Conservation (phyloP, 176 grass and related monocot species). For the Saccharum spontaneum region DNA sequence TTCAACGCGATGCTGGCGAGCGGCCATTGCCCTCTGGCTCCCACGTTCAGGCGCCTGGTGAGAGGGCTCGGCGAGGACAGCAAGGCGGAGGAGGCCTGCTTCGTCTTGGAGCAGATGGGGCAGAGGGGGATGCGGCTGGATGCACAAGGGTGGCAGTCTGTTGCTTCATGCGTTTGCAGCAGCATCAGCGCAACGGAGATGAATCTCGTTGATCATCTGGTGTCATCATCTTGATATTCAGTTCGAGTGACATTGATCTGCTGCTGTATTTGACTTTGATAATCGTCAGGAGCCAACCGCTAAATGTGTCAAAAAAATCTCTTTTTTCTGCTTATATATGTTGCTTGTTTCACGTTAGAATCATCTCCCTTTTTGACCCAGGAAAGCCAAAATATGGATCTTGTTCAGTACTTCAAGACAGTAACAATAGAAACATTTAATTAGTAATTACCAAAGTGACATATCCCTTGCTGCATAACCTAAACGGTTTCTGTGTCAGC, state of each 20-base stretch:
- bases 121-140: slow-evolving; percentile 23
- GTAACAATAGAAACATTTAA: no score
- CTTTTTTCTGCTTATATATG: neutral
- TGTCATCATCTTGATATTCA: slow-evolving; percentile 11
- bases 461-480: neutral
- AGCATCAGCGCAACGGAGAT: neutral
- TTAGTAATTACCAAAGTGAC: neutral
- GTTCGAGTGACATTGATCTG: neutral
- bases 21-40: slow-evolving; percentile 43
- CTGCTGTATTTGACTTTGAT: neutral
- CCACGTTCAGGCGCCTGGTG: slow-evolving; percentile 21
- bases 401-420: neutral
- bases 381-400: neutral
- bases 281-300: neutral
- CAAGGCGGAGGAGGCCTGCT: slow-evolving; percentile 49
- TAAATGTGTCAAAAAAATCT: neutral
- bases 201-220: slow-evolving; percentile 13
- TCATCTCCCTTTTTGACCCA: neutral
- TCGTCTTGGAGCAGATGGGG: slow-evolving; percentile 62
- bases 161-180: slow-evolving; percentile 24
- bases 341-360: neutral
- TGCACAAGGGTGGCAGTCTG: slow-evolving; percentile 21
- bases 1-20: slow-evolving; percentile 60
- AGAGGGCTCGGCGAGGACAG: slow-evolving; percentile 39
- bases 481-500: neutral